Evolutionary conservation across 1,139 yeast genomes (phyloP), one percentile per base, ranked within the genome.

Genomic region (Geotrichum cucujoidarum): DNA sequence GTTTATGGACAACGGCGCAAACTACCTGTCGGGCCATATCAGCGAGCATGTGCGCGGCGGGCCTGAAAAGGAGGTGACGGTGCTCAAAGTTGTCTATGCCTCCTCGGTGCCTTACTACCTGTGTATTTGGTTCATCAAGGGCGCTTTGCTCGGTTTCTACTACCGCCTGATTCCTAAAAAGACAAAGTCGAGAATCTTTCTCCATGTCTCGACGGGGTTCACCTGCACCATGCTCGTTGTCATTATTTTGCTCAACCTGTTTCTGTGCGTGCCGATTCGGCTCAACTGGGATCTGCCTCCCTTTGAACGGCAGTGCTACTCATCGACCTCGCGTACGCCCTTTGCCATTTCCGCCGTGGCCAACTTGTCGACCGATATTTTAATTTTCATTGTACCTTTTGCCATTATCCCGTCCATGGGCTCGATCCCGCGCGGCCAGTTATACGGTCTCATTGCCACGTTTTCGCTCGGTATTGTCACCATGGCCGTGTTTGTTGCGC

Each of bases 391-490:
- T 31, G 52, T 61, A n/a, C 66, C 66, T 2, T 62, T 62, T 54
- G 61, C 65, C 4, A 56, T 60, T 33, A 44, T 62, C 22, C 55
- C 58, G 20, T 45, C 56, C 16, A 52, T 62, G 40, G 53, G 52
- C 24, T 43, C 55, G 8, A 43, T 50, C 18, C 55, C 57, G 14
- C 37, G 47, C 32, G 57, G 56, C 32, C 64, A 60, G 47, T 55
- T 56, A 40, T 34, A 53, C 34, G 66, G 65, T 32, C 53, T 62
- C 25, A 49, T 59, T 21, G 56, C 53, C 18, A 60, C 65, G 18
- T 62, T 62, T 37, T 61, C 64, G 5, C 54, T 62, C 14, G 66
- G 66, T 43, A 46, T 54, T 27, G 42, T 62, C 29, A 62, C 65
- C 39, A 58, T 62, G 50, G 43, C 51, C 8, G 61, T 62, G 17